phyloP scores from a whole-genome alignment of 306 rosid genomes.

The cucumber (Cucumis sativus) region DNA sequence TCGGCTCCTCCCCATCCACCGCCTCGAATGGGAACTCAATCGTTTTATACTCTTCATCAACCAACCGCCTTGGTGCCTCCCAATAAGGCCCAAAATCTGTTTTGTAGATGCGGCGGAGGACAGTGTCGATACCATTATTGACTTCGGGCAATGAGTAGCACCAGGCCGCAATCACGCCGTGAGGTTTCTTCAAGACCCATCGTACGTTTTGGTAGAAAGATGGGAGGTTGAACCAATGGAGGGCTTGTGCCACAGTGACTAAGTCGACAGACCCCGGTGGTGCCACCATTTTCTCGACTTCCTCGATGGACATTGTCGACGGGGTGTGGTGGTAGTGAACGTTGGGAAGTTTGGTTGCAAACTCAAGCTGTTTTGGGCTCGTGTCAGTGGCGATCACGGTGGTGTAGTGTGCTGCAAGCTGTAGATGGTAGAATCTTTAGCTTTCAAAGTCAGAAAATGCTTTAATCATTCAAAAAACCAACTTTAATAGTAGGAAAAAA shows the following conservation, averaged over 20 bases:
- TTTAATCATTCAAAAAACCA: too few relatives aligned
- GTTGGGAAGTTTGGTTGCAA: slow-evolving; percentile 43
- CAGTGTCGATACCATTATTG: slow-evolving; percentile 17
- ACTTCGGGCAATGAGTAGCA: slow-evolving; percentile 49
- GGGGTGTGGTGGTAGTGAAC: slow-evolving; percentile 42
- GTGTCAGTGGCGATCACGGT: slow-evolving; percentile 61
- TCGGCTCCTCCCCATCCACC: slow-evolving; percentile 28
- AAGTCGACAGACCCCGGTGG: slow-evolving; percentile 40
- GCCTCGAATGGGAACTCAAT: slow-evolving; percentile 70
- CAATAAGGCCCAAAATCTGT: slow-evolving; percentile 24
- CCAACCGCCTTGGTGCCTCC: slow-evolving; percentile 36
- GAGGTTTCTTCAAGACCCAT: slow-evolving; percentile 51
- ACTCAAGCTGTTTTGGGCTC: slow-evolving; percentile 43
- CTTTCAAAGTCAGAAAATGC: too few relatives aligned
- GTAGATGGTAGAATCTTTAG: not conserved
- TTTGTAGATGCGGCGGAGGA: slow-evolving; percentile 13
- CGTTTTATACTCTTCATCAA: slow-evolving; percentile 32
- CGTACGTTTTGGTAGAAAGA: slow-evolving; percentile 47
- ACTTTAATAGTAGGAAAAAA: not conserved
- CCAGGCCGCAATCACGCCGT: slow-evolving; percentile 69
- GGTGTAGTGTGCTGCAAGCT: slow-evolving; percentile 46
- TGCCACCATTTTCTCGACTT: slow-evolving; percentile 36
- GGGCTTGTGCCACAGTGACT: slow-evolving; percentile 59
- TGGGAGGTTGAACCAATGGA: slow-evolving; percentile 64
- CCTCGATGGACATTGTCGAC: slow-evolving; percentile 31